Evolutionary conservation across 2,329 filamentous ascomycete genomes (phyloP).

Genomic region (Paracoccidioides lutzii): DNA sequence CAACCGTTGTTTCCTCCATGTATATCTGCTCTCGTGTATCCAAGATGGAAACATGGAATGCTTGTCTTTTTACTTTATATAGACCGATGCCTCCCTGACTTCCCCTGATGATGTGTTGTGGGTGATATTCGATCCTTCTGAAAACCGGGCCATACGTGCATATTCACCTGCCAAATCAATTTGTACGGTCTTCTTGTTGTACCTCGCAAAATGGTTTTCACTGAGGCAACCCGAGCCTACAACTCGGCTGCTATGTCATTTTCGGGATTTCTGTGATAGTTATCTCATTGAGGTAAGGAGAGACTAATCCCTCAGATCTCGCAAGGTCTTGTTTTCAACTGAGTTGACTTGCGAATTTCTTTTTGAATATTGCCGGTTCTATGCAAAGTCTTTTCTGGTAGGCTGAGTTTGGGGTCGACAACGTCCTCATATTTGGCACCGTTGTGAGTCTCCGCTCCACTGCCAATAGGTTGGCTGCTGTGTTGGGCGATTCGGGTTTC

Average conservation of each 20-base stretch:
- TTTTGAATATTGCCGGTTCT: neutral
- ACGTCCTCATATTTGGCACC: neutral
- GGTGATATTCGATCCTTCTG: neutral
- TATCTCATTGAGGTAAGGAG: neutral
- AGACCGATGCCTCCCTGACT: neutral
- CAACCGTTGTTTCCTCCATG: no score
- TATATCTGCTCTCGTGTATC: no score
- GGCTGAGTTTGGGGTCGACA: neutral
- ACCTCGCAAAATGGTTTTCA: neutral
- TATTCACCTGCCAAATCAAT: neutral
- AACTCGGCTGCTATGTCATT: neutral
- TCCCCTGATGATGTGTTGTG: neutral
- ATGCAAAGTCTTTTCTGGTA: neutral
- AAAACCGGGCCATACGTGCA: neutral
- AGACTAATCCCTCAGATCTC: neutral
- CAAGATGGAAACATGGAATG: no score
- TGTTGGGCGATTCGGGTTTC: no score
- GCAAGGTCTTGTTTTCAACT: neutral
- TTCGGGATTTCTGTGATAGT: neutral
- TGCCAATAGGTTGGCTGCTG: no score
- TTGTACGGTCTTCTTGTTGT: neutral
- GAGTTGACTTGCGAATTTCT: neutral
- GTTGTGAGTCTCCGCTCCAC: neutral
- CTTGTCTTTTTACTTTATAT: no score
- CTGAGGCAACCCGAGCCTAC: neutral